Evolutionary conservation across 331 rosid genomes (phyloP), one percentile per base, ranked within the genome.

Genomic region (Quercus phellos): DNA sequence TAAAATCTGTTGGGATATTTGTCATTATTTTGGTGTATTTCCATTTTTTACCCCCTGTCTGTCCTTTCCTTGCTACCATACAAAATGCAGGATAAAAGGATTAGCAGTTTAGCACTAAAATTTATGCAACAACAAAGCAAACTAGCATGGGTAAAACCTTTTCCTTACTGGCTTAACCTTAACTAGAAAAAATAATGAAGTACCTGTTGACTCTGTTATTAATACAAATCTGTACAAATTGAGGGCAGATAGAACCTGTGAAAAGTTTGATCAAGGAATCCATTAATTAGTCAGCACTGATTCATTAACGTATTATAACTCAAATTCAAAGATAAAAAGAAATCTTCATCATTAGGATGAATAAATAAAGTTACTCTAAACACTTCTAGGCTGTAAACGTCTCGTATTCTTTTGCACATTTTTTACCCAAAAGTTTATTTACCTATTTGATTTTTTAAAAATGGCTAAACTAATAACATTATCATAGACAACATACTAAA

Each of bases 201-300:
- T 87, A 94, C 99, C 93, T 79, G 91, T 68, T 53, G 93, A 87
- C 87, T 94, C 98, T 55, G 92, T 89, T 85, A 92, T 88, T 74
- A 90, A 81, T 53, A 86, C 78, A 73, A 87, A 92, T 78, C 97
- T 83, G 94, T 95, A 91, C 29, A 95, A 81, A 84, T 92, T 95
- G 85, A 95, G 98, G 10, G 92, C 98, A 50, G 96, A 86, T 59
- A 88, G 86, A 83, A 91, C 90, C 97, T 94, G 92, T 19, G 24
- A 3, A 24, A 24, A 46, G 19, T 35, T 68, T 70, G 34, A 70
- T 5, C 6, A 21, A 43, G 56, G 12, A 50, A 43, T 24, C 21
- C 21, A 70, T 27, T 70, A 42, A 24, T 24, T 21, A 46, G 74
- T 26, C 19, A 46, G 53, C 53, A 46, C 53, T 46, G 53, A 29